Evolutionary conservation across 768 basidiomycete species (phyloP), one percentile per base, ranked within the genome.

Genomic region (Dacryopinax spathularia): DNA sequence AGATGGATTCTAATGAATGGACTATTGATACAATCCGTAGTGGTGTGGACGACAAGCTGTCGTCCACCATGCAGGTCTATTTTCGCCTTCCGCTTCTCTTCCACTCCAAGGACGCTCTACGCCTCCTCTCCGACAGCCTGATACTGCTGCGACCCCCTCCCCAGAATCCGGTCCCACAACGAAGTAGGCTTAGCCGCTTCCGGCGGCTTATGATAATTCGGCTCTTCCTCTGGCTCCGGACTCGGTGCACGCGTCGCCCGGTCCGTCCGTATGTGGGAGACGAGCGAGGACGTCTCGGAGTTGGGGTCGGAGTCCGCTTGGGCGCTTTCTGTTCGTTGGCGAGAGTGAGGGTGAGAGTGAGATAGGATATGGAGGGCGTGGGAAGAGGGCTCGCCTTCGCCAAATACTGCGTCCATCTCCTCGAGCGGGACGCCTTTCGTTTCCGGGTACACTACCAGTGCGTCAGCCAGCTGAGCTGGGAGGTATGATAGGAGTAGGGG

Each of bases 371-470:
- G 22, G 6, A 41, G 39, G 16, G 16, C 39, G 22, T 41, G 39
- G 16, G 39, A 41, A 18, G 16, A 41, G 39, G 16, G 39, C 39
- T 41, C 29, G 85, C 87, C 88, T 84, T 67, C 67, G 2, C 67
- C 67, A 33, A 68, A 67, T 7, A 68, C 43, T n/a, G 33, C 48
- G 63, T 67, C 68, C 73, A 74, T 74, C 56, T 72, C 72, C 63
- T 74, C 73, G 25, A 74, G 64, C 15, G 72, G 67, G 0, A 73
- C 68, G 5, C 72, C 72, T 60, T 60, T 63, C 0, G 73, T 72
- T 43, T 69, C 69, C 18, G 69, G 65, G 60, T 90, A 89, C 67
- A 89, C 89, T 90, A 22, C 39, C 7, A 22, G 37, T 33, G 3
- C 4, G 16, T 41, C 29, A 22, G 34, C 20, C 22, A n/a, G 20